phyloP scores from a whole-genome alignment of 768 basidiomycete genomes.

The Butyriboletus loyo region DNA sequence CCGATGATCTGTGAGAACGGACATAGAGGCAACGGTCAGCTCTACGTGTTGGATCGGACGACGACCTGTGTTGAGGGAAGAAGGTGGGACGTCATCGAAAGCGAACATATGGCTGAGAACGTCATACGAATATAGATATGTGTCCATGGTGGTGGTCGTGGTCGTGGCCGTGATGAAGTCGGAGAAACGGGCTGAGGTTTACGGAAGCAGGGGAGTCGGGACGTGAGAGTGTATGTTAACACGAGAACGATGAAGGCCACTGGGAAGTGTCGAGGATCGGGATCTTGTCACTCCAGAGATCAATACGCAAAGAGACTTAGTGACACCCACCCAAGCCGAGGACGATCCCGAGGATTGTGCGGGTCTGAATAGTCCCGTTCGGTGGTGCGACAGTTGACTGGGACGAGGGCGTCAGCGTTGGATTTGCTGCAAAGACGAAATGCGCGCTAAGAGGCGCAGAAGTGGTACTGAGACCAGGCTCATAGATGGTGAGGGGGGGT shows the following conservation, averaged over 20 bases:
- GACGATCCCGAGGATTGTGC: constrained; percentile 10
- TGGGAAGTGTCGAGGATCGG: neutral
- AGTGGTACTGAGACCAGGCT: neutral
- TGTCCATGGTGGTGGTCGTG: neutral
- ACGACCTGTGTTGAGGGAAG: neutral
- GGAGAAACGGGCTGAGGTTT: neutral
- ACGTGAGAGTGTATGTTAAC: neutral
- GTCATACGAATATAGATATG: neutral
- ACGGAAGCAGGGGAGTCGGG: neutral
- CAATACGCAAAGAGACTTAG: neutral
- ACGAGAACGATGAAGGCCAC: constrained; percentile 16
- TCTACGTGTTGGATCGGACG: constrained; percentile 4
- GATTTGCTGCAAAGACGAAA: neutral
- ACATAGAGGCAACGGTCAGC: neutral
- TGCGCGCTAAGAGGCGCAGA: neutral
- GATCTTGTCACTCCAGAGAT: neutral
- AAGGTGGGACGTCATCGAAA: neutral
- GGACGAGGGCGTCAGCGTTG: neutral
- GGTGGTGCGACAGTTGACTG: neutral
- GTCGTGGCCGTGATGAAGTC: neutral
- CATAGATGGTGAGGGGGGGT: too few species aligned
- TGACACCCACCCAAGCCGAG: constrained; percentile 12
- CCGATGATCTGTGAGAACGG: neutral
- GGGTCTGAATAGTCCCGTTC: neutral
- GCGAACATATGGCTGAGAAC: neutral